Conservation (phyloP, 352 stramenopile genomes). For the Phytophthora europaea region DNA sequence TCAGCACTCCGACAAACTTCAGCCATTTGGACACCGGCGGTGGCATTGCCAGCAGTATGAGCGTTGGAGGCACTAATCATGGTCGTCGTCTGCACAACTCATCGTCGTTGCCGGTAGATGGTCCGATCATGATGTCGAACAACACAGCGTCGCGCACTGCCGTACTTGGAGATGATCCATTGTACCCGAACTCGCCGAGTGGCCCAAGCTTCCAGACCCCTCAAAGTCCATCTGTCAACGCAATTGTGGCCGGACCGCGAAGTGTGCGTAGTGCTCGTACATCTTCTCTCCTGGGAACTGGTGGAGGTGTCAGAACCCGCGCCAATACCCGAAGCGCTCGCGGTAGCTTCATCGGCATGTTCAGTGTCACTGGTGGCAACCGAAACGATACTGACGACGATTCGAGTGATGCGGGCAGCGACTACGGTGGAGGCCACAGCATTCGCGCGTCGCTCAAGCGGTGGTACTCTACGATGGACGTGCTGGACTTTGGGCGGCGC, state of each 20-base stretch:
- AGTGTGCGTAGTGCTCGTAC: slow-evolving; percentile 40
- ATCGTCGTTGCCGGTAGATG: slow-evolving; percentile 45
- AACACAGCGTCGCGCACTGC: slow-evolving; percentile 46
- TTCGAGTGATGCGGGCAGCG: slow-evolving; percentile 53
- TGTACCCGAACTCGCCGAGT: slow-evolving; percentile 73
- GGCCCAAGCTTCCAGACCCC: slow-evolving; percentile 64
- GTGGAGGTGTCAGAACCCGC: slow-evolving; percentile 18
- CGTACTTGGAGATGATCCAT: slow-evolving; percentile 51
- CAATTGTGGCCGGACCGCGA: slow-evolving; percentile 25
- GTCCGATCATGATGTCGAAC: slow-evolving; percentile 49
- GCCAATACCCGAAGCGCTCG: slow-evolving; percentile 43
- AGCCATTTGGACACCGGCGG: slow-evolving; percentile 45
- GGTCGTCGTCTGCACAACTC: slow-evolving; percentile 40
- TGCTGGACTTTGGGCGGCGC: slow-evolving; percentile 74
- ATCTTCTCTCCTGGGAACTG: slow-evolving; percentile 34
- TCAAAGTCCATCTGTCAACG: slow-evolving; percentile 52
- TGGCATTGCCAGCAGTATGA: slow-evolving; percentile 34
- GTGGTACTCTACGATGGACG: slow-evolving; percentile 80
- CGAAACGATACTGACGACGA: slow-evolving; percentile 48
- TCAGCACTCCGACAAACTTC: slow-evolving; percentile 55
- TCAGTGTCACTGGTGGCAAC: slow-evolving; percentile 33
- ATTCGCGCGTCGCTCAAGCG: slow-evolving; percentile 75
- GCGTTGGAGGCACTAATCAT: slow-evolving; percentile 28
- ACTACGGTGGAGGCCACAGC: slow-evolving; percentile 57
- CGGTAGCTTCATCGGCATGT: slow-evolving; percentile 45